Base-by-base conservation (phyloP, 805 yeast genomes). In the Candida rishiriensis region DNA sequence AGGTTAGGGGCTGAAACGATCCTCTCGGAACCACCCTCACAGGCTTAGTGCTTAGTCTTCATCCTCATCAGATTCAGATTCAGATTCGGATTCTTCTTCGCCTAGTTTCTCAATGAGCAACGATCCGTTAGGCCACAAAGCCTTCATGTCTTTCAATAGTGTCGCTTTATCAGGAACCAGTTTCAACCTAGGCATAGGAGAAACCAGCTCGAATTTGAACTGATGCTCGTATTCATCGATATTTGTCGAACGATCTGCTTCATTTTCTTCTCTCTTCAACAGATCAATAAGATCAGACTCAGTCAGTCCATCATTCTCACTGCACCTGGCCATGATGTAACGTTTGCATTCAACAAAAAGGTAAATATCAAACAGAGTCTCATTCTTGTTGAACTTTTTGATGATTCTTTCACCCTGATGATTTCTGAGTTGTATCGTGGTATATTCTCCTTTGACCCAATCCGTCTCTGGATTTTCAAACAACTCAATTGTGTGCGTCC, bases 361-460 rank as follows among this genome's bases (percentile, higher is more conserved):
- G 54, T 79, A 79, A 2, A 82, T 54, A 36, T 79, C 81, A 34
- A 56, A 59, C 18, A 76, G 49, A 0, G 75, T 54, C n/a, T 71
- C 64, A 2, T 59, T 47, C 29, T 66, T 62, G 35, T 54, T 50
- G 42, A 82, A 71, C 32, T 66, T 70, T 30, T 74, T 72, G 2
- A 79, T 66, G 8, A 72, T 56, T 43, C 81, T 60, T 39, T 68
- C 66, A 2, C 87, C 86, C 31, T 69, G 57, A 9, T 84, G 79
- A 31, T 76, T 63, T 56, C 80, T 73, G 50, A 82, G 65, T 40
- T 83, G 81, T 16, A 82, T 69, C 0, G 66, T 66, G 9, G 73
- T 62, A 38, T 51, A 63, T 7, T 64, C 63, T 0, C 64, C 65
- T 43, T 62, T 65, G 1, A 41, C 42, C 50, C 61, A 55, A 10